Conservation (phyloP, 2,329 filamentous ascomycete genomes). For the Aspergillus ibericus region DNA sequence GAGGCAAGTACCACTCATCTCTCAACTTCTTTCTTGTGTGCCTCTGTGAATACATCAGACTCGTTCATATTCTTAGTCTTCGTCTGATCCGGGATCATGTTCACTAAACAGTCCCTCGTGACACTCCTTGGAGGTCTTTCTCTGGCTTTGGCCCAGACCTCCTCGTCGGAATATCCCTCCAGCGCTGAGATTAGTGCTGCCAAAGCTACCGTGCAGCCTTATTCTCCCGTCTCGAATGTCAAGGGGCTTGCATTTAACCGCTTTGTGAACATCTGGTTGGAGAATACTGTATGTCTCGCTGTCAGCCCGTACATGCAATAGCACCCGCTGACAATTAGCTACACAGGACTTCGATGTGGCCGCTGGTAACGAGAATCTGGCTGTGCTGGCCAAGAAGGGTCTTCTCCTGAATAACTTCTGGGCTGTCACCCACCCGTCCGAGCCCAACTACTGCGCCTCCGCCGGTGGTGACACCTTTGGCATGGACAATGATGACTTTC, state of each 20-base stretch:
- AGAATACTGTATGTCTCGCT: constrained; percentile 61
- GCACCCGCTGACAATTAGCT: neutral
- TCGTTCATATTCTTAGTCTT: neutral
- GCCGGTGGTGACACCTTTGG: constrained; percentile 73
- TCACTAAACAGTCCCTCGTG: constrained; percentile 19
- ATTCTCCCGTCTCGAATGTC: constrained; percentile 62
- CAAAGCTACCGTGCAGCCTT: constrained; percentile 59
- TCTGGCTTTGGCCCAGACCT: constrained; percentile 23
- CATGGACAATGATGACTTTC: constrained; percentile 67
- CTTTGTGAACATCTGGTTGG: constrained; percentile 71
- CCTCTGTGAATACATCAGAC: neutral
- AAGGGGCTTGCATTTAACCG: constrained; percentile 72
- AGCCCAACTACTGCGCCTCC: constrained; percentile 73
- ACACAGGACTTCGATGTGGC: constrained; percentile 60
- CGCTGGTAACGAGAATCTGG: constrained; percentile 52
- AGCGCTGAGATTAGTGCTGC: constrained; percentile 28
- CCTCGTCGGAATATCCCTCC: constrained; percentile 26
- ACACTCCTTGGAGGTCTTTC: constrained; percentile 25
- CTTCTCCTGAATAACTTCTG: constrained; percentile 62
- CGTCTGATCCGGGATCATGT: constrained; percentile 15
- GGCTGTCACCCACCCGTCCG: constrained; percentile 68
- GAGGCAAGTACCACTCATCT: neutral
- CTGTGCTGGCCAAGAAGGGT: constrained; percentile 46
- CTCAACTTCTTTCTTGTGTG: neutral
- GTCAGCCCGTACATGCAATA: neutral